Conservation (phyloP, 2,329 filamentous ascomycete species). For the Anthostomella pinea region DNA sequence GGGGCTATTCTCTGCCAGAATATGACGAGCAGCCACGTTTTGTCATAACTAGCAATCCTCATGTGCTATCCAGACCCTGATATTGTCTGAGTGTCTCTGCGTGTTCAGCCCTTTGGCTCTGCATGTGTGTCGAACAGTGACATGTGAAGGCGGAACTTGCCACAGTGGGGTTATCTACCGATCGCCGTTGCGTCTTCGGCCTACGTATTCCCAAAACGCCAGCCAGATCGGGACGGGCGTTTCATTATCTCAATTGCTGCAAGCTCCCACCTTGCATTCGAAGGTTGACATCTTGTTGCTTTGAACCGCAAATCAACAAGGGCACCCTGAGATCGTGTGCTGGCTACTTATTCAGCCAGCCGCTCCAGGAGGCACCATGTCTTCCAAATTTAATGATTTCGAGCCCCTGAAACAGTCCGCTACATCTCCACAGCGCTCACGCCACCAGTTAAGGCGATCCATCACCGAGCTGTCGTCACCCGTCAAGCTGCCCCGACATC, state of each 20-base stretch:
- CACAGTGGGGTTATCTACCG: constrained; percentile 22
- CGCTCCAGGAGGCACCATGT: constrained; percentile 27
- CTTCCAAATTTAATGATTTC: constrained; percentile 31
- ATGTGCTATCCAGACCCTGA: too few species aligned
- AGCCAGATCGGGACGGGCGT: too few species aligned
- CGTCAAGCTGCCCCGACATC: constrained; percentile 31
- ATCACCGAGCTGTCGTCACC: constrained; percentile 53
- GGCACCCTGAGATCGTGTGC: background rate
- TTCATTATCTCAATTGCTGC: too few species aligned
- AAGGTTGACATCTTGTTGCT: too few species aligned
- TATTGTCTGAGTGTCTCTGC: background rate
- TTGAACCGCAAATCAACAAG: too few species aligned
- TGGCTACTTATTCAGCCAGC: constrained; percentile 8
- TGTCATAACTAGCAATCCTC: too few species aligned
- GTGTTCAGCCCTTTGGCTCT: background rate
- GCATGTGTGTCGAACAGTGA: constrained; percentile 2
- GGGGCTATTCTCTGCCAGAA: too few species aligned
- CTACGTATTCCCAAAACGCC: too few species aligned
- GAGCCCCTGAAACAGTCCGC: constrained; percentile 26
- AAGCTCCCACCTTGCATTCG: too few species aligned
- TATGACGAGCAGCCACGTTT: too few species aligned
- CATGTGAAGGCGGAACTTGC: constrained; percentile 21
- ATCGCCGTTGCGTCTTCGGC: too few species aligned
- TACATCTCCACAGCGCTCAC: constrained; percentile 37
- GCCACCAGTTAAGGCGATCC: constrained; percentile 55